Conservation (phyloP, 257 asterid genomes). For the Solanum stenotomum region DNA sequence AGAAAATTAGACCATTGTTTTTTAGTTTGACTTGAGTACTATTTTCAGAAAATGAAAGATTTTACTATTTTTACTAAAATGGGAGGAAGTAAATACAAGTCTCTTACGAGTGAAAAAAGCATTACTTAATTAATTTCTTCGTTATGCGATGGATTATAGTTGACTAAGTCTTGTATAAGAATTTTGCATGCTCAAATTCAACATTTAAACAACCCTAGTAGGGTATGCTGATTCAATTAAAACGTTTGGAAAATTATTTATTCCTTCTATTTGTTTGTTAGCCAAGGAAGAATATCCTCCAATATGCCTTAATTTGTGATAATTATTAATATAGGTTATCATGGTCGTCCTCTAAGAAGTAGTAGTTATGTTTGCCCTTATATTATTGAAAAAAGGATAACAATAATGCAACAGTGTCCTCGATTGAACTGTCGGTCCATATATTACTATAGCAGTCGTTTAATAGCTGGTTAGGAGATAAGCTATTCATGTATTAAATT, state of each 20-base stretch:
- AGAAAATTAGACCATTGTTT: neutral
- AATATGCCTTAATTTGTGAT: neutral
- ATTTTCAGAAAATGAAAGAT: neutral
- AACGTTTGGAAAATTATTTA: neutral
- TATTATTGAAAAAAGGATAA: neutral
- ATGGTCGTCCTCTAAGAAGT: neutral
- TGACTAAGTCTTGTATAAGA: neutral
- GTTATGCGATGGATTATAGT: neutral
- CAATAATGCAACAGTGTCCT: neutral
- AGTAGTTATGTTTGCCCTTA: neutral
- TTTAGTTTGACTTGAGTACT: neutral
- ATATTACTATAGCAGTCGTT: no score
- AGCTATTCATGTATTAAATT: neutral
- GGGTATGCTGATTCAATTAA: neutral
- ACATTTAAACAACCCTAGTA: neutral
- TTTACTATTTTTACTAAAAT: neutral
- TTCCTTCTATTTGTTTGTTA: neutral
- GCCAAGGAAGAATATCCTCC: neutral
- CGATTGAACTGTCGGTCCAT: no score
- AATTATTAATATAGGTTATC: no score
- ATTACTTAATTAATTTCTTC: neutral
- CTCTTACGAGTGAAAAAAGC: neutral
- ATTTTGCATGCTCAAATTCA: neutral
- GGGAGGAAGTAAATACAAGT: neutral
- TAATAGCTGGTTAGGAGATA: neutral